Conservation (phyloP, 805 yeast species). For the Kluyveromyces aestuarii region DNA sequence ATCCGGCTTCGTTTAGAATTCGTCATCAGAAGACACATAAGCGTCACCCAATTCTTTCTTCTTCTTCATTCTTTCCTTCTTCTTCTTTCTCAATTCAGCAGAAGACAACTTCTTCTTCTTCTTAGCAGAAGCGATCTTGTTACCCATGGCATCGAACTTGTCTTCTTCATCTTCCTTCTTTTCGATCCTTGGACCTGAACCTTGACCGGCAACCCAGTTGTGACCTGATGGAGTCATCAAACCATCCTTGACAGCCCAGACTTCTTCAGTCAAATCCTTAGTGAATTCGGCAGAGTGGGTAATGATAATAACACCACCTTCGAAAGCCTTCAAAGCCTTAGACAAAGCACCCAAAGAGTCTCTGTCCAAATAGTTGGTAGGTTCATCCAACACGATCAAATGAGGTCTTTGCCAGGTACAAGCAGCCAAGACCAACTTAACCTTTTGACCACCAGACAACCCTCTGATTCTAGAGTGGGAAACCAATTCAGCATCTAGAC, state of each 20-base stretch:
- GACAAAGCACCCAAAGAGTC: constrained; percentile 99
- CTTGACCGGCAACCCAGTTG: constrained; percentile 99
- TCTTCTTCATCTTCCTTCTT: constrained; percentile 96
- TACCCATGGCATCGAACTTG: constrained; percentile 99
- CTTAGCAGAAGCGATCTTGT: constrained; percentile 94
- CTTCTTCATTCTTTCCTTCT: constrained; percentile 99
- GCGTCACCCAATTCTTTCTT: constrained; percentile 99
- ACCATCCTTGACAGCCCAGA: constrained; percentile 99
- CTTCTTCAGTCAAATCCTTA: constrained; percentile 98
- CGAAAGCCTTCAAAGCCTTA: constrained; percentile 96
- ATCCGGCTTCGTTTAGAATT: constrained; percentile 38
- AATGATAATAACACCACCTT: constrained; percentile 99
- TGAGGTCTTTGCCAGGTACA: constrained; percentile 99
- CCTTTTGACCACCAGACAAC: constrained; percentile 99
- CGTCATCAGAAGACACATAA: constrained; percentile 96
- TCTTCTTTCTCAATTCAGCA: constrained; percentile 99
- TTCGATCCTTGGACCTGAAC: constrained; percentile 98
- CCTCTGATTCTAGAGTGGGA: constrained; percentile 99
- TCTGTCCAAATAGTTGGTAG: constrained; percentile 98
- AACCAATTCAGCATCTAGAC: constrained; percentile 97
- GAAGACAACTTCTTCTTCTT: constrained; percentile 97
- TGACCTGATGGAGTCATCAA: constrained; percentile 99
- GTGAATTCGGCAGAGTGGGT: constrained; percentile 99
- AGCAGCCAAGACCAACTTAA: constrained; percentile 98
- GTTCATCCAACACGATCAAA: constrained; percentile 98